phyloP scores from a whole-genome alignment of 208 protist genomes.

The Trypanosoma conorhini region DNA sequence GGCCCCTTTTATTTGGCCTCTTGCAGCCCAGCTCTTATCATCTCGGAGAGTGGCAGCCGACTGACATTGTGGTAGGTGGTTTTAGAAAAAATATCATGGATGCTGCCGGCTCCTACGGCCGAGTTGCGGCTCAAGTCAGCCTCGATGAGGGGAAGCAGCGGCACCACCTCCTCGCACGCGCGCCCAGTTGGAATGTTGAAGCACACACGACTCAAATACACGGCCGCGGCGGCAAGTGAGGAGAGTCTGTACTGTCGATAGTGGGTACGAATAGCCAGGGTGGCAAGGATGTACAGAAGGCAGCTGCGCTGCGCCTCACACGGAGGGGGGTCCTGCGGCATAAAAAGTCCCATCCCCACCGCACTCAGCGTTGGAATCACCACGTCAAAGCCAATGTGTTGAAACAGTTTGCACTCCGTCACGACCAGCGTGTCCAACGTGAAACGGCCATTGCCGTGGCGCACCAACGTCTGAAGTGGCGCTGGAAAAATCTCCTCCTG shows the following conservation, averaged over 20 bases:
- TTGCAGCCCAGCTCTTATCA: constrained; percentile 10
- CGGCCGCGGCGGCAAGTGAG: constrained; percentile 56
- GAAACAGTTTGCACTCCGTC: constrained; percentile 52
- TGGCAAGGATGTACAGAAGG: constrained; percentile 58
- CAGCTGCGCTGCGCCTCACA: constrained; percentile 44
- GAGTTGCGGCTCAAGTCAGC: constrained; percentile 25
- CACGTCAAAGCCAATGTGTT: constrained; percentile 46
- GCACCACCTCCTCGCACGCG: constrained; percentile 40
- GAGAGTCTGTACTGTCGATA: constrained; percentile 55
- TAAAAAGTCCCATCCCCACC: constrained; percentile 51
- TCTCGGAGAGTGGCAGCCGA: constrained; percentile 17
- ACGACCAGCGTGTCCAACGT: constrained; percentile 48
- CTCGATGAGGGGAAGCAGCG: constrained; percentile 41
- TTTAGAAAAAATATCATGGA: constrained; percentile 50
- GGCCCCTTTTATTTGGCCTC: too few species aligned
- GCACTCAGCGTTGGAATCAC: constrained; percentile 46
- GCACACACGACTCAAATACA: constrained; percentile 58
- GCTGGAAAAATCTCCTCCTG: constrained; percentile 97
- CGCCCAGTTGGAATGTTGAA: constrained; percentile 40
- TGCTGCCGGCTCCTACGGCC: constrained; percentile 15
- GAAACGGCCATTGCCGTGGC: constrained; percentile 93
- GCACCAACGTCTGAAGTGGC: constrained; percentile 87
- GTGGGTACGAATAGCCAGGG: constrained; percentile 57
- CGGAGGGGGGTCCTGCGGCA: constrained; percentile 63
- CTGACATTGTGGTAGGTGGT: constrained; percentile 46